Conservation (phyloP, 306 rosid genomes). For the Inga oerstediana region DNA sequence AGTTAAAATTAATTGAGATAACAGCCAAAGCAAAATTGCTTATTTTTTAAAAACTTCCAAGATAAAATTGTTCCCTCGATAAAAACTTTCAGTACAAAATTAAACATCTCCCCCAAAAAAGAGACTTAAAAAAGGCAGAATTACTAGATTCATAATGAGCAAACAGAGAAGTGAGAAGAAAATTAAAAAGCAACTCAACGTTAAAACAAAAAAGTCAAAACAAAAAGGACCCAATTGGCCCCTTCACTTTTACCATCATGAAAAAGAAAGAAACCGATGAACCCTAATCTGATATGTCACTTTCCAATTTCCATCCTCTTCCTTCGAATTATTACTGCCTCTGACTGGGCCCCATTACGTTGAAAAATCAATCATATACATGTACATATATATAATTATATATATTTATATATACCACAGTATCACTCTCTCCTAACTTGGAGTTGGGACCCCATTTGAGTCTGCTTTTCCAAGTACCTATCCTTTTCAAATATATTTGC, state of each 20-base stretch:
- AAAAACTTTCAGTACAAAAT: too few species aligned
- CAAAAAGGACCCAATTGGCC: background rate
- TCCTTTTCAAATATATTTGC: background rate
- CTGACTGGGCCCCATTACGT: background rate
- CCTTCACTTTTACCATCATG: background rate
- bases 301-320: conserved; percentile 27
- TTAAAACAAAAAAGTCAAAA: conserved; percentile 39
- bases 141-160: background rate
- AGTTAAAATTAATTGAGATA: too few species aligned
- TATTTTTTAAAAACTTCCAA: too few species aligned
- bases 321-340: background rate
- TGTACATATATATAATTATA: background rate
- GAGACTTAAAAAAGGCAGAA: background rate
- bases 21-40: too few species aligned
- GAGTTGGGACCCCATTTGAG: background rate
- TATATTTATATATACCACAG: background rate
- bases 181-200: background rate
- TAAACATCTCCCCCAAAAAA: too few species aligned
- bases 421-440: background rate
- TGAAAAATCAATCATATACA: background rate
- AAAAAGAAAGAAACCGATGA: conserved; percentile 4
- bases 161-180: background rate
- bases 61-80: accelerated
- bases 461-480: background rate
- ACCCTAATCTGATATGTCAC: conserved; percentile 25